Base-by-base conservation (phyloP, 768 basidiomycete species). In the Mycena leptocephala region DNA sequence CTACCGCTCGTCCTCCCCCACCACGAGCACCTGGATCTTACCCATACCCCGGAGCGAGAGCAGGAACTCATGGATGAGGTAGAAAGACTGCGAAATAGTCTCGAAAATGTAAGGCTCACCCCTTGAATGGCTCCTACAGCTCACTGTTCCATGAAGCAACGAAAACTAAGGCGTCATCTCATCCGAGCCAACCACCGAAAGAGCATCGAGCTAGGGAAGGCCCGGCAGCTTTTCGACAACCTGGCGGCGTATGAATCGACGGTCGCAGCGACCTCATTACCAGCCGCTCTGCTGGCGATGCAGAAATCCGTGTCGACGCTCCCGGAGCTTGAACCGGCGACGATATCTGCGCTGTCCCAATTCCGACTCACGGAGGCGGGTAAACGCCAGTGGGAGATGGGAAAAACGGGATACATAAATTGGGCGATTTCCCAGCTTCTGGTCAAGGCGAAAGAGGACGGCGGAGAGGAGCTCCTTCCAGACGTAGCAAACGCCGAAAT, bases 331-430 rank as follows among this genome's bases (percentile, higher is more conserved):
- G 86, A 88, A 68, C 76, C 84, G 7, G 79, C 82, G 4, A 85
- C 87, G 4, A 79, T 89, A 10, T 82, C 87, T 30, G 81, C 86
- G 13, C 82, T 87, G 28, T 80, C 87, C 39, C 83, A 88, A 48
- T 75, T 87, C 58, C 82, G 82, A 30, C 81, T 85, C 30, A 79
- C 87, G 5, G 90, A 92, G 72, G 91, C 92, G 0, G 92, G 94
- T 0, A 95, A 95, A 82, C 90, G 92, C 48, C 89, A 89, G 13
- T 97, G 96, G 95, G 95, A 96, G 84, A 90, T 91, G 43, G 92
- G 90, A 82, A 90, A 91, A 81, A 88, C 89, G 1, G 95, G 95
- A 6, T 97, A 97, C 82, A 81, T 93, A 6, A 92, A 92, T 74
- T 97, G 96, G 96, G 95, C 94, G 0, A 86, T 92, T 1, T 86